Evolutionary conservation across 2,329 filamentous ascomycete species (phyloP).

Genomic region (Hypoxylon sp.): DNA sequence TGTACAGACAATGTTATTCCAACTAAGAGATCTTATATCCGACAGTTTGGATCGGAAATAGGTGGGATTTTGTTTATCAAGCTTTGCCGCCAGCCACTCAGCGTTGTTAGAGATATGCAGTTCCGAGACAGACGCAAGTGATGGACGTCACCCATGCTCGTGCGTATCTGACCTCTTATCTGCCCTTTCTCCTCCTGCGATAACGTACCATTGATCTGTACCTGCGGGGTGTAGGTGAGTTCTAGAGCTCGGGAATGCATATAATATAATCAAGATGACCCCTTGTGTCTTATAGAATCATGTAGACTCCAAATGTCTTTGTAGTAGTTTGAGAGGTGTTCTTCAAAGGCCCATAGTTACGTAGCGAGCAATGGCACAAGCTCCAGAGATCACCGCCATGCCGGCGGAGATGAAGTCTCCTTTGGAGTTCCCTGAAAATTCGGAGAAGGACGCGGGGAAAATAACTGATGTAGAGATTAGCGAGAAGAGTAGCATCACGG

Average conservation of each 20-base stretch:
- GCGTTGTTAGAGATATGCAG: slow-evolving; percentile 6
- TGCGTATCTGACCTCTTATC: slow-evolving; percentile 29
- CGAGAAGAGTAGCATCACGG: slow-evolving; percentile 47
- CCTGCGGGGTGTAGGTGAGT: slow-evolving; percentile 6
- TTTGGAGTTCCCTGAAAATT: slow-evolving; percentile 35
- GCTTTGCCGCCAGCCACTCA: neutral
- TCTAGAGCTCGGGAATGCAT: slow-evolving; percentile 7
- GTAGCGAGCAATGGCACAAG: slow-evolving; percentile 36
- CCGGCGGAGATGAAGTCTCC: slow-evolving; percentile 41
- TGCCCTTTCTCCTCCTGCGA: slow-evolving; percentile 18
- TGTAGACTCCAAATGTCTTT: slow-evolving; percentile 1
- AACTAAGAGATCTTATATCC: neutral
- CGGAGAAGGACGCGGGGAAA: slow-evolving; percentile 45
- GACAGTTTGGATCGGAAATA: neutral
- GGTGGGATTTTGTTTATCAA: slow-evolving; percentile 1
- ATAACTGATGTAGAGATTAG: slow-evolving; percentile 35
- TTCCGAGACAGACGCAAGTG: slow-evolving; percentile 4
- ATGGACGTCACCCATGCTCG: slow-evolving; percentile 15
- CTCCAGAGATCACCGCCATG: slow-evolving; percentile 45
- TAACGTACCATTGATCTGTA: slow-evolving; percentile 5
- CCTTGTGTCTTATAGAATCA: slow-evolving; percentile 13
- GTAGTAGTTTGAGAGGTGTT: neutral
- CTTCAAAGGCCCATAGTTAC: neutral
- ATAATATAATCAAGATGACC: slow-evolving; percentile 7
- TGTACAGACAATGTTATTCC: neutral